These are phyloP conservation scores for Bipolaris cookei DNA, from an alignment of 2,329 filamentous ascomycete species.

Conservation along the genomic window DNA sequence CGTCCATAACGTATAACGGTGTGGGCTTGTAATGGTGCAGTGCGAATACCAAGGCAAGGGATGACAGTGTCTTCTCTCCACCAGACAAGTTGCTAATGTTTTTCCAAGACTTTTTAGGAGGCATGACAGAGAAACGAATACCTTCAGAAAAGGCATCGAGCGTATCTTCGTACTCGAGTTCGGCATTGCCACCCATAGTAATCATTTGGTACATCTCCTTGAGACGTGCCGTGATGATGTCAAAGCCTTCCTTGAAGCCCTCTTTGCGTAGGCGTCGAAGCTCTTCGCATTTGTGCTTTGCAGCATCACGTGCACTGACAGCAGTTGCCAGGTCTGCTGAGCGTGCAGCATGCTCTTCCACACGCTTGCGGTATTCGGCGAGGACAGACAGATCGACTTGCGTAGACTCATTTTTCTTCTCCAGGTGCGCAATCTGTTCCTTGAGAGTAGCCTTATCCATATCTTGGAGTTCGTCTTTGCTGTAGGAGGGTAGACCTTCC, in stretches of 20 bases:
- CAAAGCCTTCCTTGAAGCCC: constrained; percentile 98
- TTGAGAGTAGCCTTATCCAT: constrained; percentile 69
- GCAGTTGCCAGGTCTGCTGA: constrained; percentile 84
- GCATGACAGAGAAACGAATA: constrained; percentile 98
- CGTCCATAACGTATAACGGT: constrained; percentile 98
- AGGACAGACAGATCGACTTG: constrained; percentile 87
- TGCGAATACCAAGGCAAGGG: constrained; percentile 94
- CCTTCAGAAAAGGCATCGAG: constrained; percentile 97
- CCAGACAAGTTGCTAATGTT: constrained; percentile 96
- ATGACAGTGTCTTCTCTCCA: constrained; percentile 95
- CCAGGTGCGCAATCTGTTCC: constrained; percentile 68
- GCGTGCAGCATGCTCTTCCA: constrained; percentile 80
- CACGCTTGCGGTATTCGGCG: constrained; percentile 83
- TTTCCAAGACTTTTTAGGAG: constrained; percentile 99
- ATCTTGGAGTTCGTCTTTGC: constrained; percentile 69
- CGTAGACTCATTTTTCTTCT: constrained; percentile 81
- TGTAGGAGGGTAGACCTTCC: constrained; percentile 73
- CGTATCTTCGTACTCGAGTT: constrained; percentile 94
- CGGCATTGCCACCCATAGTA: constrained; percentile 98
- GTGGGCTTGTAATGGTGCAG: constrained; percentile 98
- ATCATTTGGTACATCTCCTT: constrained; percentile 99
- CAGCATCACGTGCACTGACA: constrained; percentile 77
- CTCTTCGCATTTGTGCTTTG: constrained; percentile 92
- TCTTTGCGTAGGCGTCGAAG: constrained; percentile 88
- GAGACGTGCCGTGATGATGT: constrained; percentile 86